These are phyloP conservation scores for Cyberlindnera samutprakarnensis DNA, from an alignment of 805 yeast genomes.

Conservation along the genomic window DNA sequence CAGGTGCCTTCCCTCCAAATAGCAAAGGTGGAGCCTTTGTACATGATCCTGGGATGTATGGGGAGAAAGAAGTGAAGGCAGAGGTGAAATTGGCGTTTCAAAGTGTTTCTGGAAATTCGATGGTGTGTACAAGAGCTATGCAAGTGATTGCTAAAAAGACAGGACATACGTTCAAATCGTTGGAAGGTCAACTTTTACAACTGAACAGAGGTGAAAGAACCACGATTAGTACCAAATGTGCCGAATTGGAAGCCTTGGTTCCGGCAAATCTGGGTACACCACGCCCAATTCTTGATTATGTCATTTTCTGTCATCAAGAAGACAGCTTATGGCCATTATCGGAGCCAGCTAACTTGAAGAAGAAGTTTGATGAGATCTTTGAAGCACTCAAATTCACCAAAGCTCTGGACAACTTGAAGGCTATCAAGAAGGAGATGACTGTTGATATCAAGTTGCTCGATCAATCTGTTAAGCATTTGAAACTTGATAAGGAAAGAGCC, in stretches of 20 bases:
- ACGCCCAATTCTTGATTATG: constrained; percentile 80
- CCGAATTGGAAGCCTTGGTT: constrained; percentile 75
- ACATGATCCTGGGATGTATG: constrained; percentile 81
- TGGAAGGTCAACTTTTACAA: constrained; percentile 80
- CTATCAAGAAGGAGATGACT: constrained; percentile 68
- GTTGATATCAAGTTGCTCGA: constrained; percentile 68
- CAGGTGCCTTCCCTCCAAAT: constrained; percentile 94
- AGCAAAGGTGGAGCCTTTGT: constrained; percentile 94
- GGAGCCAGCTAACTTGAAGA: constrained; percentile 84
- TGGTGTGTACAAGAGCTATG: constrained; percentile 84
- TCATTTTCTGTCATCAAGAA: constrained; percentile 95
- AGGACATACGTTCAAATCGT: constrained; percentile 67
- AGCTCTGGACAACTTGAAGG: constrained; percentile 74
- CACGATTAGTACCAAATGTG: constrained; percentile 71
- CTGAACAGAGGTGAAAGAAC: constrained; percentile 60
- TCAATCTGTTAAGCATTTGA: constrained; percentile 71
- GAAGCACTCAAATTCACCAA: constrained; percentile 92
- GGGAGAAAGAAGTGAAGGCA: constrained; percentile 73
- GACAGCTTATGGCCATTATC: constrained; percentile 94
- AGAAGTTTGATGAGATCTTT: constrained; percentile 92
- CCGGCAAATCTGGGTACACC: constrained; percentile 86
- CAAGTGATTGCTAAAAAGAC: constrained; percentile 61
- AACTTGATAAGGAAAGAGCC: constrained; percentile 69
- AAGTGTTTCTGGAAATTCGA: constrained; percentile 60
- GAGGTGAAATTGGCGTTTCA: constrained; percentile 85